Evolutionary conservation across 495 filamentous ascomycete species (phyloP).

Genomic region (Talaromyces nanjingensis): DNA sequence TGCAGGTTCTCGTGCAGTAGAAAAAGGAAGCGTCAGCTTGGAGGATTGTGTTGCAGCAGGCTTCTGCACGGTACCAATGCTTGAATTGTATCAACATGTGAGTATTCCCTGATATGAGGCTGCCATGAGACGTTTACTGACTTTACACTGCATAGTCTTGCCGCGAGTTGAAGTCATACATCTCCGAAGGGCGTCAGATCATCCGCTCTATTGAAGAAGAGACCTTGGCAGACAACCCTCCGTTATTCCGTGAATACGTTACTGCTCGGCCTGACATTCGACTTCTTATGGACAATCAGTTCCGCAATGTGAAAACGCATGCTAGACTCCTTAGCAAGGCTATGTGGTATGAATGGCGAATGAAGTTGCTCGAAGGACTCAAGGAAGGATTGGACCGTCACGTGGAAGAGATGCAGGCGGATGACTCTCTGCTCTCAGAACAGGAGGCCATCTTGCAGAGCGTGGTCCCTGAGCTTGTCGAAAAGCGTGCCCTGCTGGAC

Average conservation of each 20-base stretch:
- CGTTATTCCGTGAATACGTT: constrained; percentile 86
- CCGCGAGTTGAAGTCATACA: constrained; percentile 89
- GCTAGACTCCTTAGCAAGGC: constrained; percentile 82
- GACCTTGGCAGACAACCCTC: constrained; percentile 80
- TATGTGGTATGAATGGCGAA: constrained; percentile 97
- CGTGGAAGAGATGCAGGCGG: constrained; percentile 64
- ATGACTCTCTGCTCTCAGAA: constrained; percentile 59
- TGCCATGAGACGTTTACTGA: background rate
- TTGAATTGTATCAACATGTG: constrained; percentile 90
- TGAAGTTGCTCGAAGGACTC: constrained; percentile 78
- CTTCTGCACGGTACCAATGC: constrained; percentile 84
- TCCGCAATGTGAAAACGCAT: constrained; percentile 92
- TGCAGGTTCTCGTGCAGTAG: constrained; percentile 19
- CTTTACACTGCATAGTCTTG: constrained; percentile 61
- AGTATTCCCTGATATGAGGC: constrained; percentile 22
- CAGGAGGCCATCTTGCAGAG: constrained; percentile 59
- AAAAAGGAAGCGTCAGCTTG: constrained; percentile 36
- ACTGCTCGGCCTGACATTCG: constrained; percentile 78
- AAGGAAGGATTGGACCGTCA: constrained; percentile 71
- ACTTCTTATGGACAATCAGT: constrained; percentile 86
- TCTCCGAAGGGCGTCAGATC: constrained; percentile 79
- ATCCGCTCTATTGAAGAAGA: constrained; percentile 84
- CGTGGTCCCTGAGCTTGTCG: constrained; percentile 56
- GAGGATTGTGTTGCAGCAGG: constrained; percentile 81
- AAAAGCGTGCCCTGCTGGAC: constrained; percentile 53